Evolutionary conservation across 2,329 filamentous ascomycete genomes (phyloP), one percentile per base, ranked within the genome.

Genomic region (Fusarium secorum): DNA sequence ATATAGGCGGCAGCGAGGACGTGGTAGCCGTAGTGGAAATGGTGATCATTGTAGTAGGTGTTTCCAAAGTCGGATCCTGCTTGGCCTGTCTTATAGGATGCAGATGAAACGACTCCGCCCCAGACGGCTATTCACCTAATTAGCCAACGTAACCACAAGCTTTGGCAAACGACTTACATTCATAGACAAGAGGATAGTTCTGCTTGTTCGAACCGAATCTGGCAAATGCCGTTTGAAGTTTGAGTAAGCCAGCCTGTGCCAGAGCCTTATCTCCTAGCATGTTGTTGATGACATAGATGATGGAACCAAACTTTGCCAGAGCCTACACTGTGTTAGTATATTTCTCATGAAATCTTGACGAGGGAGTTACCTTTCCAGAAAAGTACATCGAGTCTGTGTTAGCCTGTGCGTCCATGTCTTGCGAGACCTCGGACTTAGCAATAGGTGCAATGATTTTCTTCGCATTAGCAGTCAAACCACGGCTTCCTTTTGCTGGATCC

Each of bases 301-400:
- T 83, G 20, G 84, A 84, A 2, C 91, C 93, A 79, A 94, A 95
- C 78, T 95, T 95, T 68, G 90, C 91, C 22, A 96, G 82, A 2
- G 89, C 88, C 88, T 90, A 45, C 74, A 30, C 60, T 18, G 53
- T 56, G 38, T 55, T 65, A 70, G 28, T 52, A 22, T 42, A 17
- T 39, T 30, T n/a, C 39, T 32, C 6, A 28, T 28, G 22, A 36
- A 14, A 15, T 5, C 10, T 7, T 17, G 11, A 8, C 18, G 5
- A n/a, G 1, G 17, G 11, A 66, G 79, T 72, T 66, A 87, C 91
- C 85, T 95, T 98, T 74, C 96, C 96, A 73, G 92, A 93, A 80
- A 91, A 98, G 81, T 98, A 98, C 89, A 97, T 95, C 39, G 94
- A 97, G 78, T 95, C 88, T 38, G 93, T 83, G 70, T 96, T 88